A percentile compares a stretch with the other conserved stretches of the same genome.
Conservation (phyloP, 306 rosid species). For the Amphicarpaea edgeworthii region DNA sequence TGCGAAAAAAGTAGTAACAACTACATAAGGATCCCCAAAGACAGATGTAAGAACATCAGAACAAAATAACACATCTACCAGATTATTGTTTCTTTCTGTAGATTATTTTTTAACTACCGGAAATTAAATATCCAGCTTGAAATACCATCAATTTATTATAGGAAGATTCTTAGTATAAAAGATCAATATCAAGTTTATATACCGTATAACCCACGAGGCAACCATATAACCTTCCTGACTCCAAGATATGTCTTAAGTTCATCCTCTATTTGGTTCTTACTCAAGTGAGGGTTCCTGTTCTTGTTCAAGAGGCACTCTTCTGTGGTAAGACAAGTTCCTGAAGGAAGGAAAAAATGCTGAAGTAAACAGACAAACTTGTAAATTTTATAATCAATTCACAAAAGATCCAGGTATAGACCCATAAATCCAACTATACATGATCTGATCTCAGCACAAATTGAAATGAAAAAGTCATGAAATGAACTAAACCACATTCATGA, state of each 20-base stretch:
- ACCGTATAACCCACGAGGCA: constrained; percentile 92
- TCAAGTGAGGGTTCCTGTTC: constrained; percentile 86
- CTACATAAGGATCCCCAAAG: constrained; percentile 16
- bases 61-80: constrained; percentile 23
- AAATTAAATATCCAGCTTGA: constrained; percentile 30
- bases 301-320: constrained; percentile 95
- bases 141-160: constrained; percentile 3
- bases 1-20: neutral
- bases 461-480: constrained; percentile 16
- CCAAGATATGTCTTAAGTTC: constrained; percentile 86
- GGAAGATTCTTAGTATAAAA: constrained; percentile 13
- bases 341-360: constrained; percentile 31
- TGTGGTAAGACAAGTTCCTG: constrained; percentile 97
- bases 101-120: constrained; percentile 11
- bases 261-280: constrained; percentile 79
- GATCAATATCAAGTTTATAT: constrained; percentile 44
- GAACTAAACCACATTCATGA: constrained; percentile 13
- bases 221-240: constrained; percentile 83
- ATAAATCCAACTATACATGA: constrained; percentile 6
- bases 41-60: constrained; percentile 6
- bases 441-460: constrained; percentile 13
- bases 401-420: constrained; percentile 8
- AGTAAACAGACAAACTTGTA: constrained; percentile 26
- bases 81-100: constrained; percentile 1
- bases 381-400: constrained; percentile 16